phyloP scores from a whole-genome alignment of 345 rosid genomes.

The Psidium guajava region DNA sequence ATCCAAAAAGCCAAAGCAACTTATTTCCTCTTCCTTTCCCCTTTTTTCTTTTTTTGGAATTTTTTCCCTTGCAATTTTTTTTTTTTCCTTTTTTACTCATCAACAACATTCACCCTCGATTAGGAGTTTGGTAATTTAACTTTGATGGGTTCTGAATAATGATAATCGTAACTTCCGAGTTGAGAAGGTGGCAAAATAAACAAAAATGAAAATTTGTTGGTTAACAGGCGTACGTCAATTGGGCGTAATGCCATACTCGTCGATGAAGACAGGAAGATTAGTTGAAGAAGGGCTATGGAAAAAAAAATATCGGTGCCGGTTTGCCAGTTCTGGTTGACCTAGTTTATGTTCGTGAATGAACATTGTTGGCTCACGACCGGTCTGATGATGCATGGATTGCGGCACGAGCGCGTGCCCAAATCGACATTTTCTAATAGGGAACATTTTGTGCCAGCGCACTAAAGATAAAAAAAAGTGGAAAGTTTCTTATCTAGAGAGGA shows the following conservation, averaged over 20 bases:
- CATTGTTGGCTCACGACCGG: not conserved
- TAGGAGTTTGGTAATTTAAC: no score
- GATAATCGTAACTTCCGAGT: no score
- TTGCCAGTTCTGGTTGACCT: not conserved
- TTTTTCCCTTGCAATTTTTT: not conserved
- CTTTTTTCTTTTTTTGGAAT: rapidly evolving
- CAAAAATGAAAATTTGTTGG: no score
- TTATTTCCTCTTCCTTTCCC: not conserved
- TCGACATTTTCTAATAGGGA: not conserved
- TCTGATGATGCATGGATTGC: not conserved
- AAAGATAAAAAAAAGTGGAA: no score
- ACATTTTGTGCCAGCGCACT: no score
- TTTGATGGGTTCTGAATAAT: no score
- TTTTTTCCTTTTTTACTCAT: no score
- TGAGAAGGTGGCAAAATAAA: no score
- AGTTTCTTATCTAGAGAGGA: not conserved
- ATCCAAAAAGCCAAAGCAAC: not conserved
- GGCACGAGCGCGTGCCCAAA: not conserved
- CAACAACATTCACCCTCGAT: not conserved
- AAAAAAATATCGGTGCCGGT: not conserved
- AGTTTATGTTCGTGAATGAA: not conserved
- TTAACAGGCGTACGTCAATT: not conserved
- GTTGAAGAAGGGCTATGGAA: not conserved
- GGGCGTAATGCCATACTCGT: not conserved
- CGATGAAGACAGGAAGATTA: not conserved